phyloP scores from a whole-genome alignment of 805 yeast genomes.

The Kazachstania bromeliacearum region DNA sequence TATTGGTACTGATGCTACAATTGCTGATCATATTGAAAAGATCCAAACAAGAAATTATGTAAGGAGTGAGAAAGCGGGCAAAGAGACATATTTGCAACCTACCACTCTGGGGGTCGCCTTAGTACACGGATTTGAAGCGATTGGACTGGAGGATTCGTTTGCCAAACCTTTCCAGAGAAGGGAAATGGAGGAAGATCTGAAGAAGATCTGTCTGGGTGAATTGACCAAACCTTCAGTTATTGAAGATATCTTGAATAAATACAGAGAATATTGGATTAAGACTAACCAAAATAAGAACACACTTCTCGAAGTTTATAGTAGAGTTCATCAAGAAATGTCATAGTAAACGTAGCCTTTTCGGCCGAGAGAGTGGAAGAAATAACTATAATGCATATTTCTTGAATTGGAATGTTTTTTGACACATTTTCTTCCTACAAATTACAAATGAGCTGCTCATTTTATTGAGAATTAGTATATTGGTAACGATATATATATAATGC shows the following conservation, averaged over 20 bases:
- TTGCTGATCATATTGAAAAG: slow-evolving; percentile 93
- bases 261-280: slow-evolving; percentile 39
- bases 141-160: slow-evolving; percentile 65
- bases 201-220: slow-evolving; percentile 58
- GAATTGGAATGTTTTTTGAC: no score
- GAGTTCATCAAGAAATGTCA: slow-evolving; percentile 3
- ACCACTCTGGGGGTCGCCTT: slow-evolving; percentile 77
- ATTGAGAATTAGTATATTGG: no score
- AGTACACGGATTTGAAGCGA: slow-evolving; percentile 76
- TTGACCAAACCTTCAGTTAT: slow-evolving; percentile 45
- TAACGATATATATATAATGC: no score
- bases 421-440: no score
- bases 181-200: slow-evolving; percentile 59
- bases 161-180: slow-evolving; percentile 85
- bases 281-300: slow-evolving; percentile 23
- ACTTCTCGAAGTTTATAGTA: slow-evolving; percentile 24
- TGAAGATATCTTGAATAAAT: slow-evolving; percentile 43
- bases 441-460: no score
- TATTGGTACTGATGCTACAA: slow-evolving; percentile 98
- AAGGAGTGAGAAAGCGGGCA: slow-evolving; percentile 33
- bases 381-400: no score
- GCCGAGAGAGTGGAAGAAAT: no score
- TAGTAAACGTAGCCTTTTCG: not conserved
- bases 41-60: slow-evolving; percentile 62
- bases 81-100: slow-evolving; percentile 51